Evolutionary conservation across 257 asterid genomes (phyloP), one percentile per base, ranked within the genome.

Genomic region (Solanum bulbocastanum): DNA sequence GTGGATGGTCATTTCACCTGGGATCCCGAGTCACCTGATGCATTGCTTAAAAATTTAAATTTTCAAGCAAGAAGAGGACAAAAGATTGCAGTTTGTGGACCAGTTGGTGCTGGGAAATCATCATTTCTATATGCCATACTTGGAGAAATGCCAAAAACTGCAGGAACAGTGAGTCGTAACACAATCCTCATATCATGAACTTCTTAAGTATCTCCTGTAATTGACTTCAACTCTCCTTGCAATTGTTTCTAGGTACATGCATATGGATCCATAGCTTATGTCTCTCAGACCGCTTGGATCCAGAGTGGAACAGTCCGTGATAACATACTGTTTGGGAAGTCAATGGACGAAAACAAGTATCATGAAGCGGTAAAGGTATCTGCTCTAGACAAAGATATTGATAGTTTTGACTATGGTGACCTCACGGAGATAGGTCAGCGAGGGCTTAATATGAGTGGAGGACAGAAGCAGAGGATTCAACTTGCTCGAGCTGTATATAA

Each of bases 401-500:
- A 92, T 75, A 92, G 91, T 82, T 93, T 96, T 36, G 92, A 91
- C 86, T 91, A 87, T 73, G 95, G 98, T 20, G 98, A 96, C 93
- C 93, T 92, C 23, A 95, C 98, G 4, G 98, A 93, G 94, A 96
- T 96, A 86, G 98, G 98, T 20, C 94, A 96, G 83, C 84, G 98
- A 90, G 98, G 98, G 32, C 90, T 96, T 5, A 96, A 94, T 87
- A 72, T 96, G 93, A 96, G 98, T 35, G 98, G 98, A 32, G 98
- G 98, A 87, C 98, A 96, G 89, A 96, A 94, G 90, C 98, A 96
- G 90, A 89, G 98, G 88, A 87, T 96, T 89, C 98, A 95, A 87
- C 94, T 96, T 18, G 98, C 98, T 68, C 95, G 98, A 85, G 98
- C 98, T 3, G 95, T 96, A 8, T 95, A 96, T 14, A 88, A 81